Evolutionary conservation across 257 asterid genomes (phyloP), one percentile per base, ranked within the genome.

Genomic region (Orobanche coerulescens): DNA sequence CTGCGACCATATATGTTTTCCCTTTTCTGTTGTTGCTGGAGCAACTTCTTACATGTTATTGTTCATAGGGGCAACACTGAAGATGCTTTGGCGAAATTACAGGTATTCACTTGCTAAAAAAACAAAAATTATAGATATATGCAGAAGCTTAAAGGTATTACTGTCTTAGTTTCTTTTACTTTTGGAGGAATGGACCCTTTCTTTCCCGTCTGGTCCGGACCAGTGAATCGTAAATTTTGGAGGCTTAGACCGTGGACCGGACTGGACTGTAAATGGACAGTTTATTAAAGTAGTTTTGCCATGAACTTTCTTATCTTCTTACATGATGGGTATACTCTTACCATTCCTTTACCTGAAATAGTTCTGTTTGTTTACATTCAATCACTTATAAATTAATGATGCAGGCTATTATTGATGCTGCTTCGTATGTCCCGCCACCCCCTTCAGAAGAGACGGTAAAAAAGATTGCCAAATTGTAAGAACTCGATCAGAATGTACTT

Each of bases 391-490:
- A 55, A 56, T 67, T 73, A 39, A 69, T 67, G 73, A 49, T 50
- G 47, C 87, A 93, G 99, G 94, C 78, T 55, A 93, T 93, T 67
- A 85, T 93, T 49, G 96, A 93, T 65, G 94, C 83, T 67, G 99
- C 97, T 57, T 85, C 96, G 1, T 93, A 93, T 61, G 96, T 87
- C 31, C 96, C 99, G 4, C 90, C 86, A 24, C 92, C 96, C 68
- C 99, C 95, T 65, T 81, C 99, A 28, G 78, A 76, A 75, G 96
- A 86, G 80, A 82, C 85, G 1, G 74, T 80, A 58, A 83, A 77
- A 75, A 86, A 74, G 82, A 84, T 93, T 26, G 58, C 68, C n/a
- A 80, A 81, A 72, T 58, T 93, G 99, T 93, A 84, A 86, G 97
- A 61, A 60, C 49, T 81, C 37, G 12, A 12, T 47, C 59, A 37